phyloP scores from a whole-genome alignment of 768 basidiomycete species.

The Russula olivacea region DNA sequence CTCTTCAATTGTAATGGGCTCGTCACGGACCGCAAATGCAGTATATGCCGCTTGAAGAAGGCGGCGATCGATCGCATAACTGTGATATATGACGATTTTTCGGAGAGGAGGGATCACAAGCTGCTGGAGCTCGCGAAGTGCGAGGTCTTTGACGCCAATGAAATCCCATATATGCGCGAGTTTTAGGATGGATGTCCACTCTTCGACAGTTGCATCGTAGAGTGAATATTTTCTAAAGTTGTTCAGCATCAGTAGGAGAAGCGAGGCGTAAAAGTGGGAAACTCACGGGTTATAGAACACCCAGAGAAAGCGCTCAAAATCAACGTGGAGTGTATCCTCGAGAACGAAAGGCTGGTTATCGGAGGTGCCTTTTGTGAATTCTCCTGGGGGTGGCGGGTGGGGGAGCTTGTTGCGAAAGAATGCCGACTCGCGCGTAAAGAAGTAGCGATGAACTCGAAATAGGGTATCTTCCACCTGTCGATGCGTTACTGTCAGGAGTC shows the following conservation, averaged over 20 bases:
- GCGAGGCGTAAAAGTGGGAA: background rate
- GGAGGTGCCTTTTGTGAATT: conserved; percentile 26
- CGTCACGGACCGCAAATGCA: conserved; percentile 44
- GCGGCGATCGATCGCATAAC: conserved; percentile 42
- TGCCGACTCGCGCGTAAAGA: conserved; percentile 55
- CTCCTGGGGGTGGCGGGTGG: conserved; percentile 25
- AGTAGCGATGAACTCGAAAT: conserved; percentile 57
- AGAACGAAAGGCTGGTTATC: conserved; percentile 34
- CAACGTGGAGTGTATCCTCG: conserved; percentile 39
- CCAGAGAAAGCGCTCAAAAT: conserved; percentile 54
- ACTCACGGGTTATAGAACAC: conserved; percentile 60
- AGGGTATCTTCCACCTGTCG: conserved; percentile 50
- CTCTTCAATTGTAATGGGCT: conserved; percentile 51
- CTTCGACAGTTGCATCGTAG: conserved; percentile 43
- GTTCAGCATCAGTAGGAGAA: background rate
- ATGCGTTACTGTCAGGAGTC: background rate
- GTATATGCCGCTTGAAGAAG: conserved; percentile 52
- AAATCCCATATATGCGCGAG: conserved; percentile 56
- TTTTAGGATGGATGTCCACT: conserved; percentile 51
- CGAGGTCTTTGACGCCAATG: conserved; percentile 42
- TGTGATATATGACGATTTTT: conserved; percentile 55
- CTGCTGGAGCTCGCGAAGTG: conserved; percentile 48
- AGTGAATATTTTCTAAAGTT: conserved; percentile 47
- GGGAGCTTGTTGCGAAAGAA: conserved; percentile 28
- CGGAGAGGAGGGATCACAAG: conserved; percentile 42